These are phyloP conservation scores for Lipomyces starkeyi DNA, from an alignment of 805 yeast species.

Conservation along the genomic window DNA sequence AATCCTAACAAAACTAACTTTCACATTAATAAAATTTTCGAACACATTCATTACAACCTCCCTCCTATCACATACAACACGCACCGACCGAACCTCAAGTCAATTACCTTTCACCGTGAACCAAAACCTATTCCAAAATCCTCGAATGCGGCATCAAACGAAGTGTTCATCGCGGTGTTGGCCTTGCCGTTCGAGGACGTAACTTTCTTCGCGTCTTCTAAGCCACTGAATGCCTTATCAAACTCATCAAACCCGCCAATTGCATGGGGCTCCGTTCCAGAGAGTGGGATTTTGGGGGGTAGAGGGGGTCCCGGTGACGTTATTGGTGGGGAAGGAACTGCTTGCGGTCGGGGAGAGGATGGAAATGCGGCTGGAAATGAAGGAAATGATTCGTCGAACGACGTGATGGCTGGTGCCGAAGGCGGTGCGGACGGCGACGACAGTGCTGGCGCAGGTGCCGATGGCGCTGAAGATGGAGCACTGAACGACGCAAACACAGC, in stretches of 20 bases:
- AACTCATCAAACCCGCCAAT: conserved; percentile 39
- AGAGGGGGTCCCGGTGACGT: conserved; percentile 36
- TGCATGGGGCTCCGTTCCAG: conserved; percentile 8
- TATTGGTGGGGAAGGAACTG: conserved; percentile 15
- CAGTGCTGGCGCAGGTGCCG: conserved; percentile 13
- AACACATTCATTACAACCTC: not conserved
- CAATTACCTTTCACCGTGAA: not conserved
- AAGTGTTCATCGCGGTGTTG: not conserved
- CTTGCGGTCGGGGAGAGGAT: conserved; percentile 13
- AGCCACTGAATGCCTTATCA: conserved; percentile 43
- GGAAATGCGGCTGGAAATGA: conserved; percentile 21
- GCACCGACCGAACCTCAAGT: not conserved
- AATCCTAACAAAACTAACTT: not conserved
- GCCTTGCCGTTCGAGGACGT: conserved; percentile 1
- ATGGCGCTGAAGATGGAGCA: conserved; percentile 12
- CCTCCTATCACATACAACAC: not conserved
- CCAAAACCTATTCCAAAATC: conserved; percentile 24
- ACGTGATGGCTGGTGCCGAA: not conserved
- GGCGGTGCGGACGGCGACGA: not conserved
- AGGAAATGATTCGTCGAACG: conserved; percentile 15
- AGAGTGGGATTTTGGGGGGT: conserved; percentile 30
- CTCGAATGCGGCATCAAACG: conserved; percentile 29
- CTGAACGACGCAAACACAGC: conserved; percentile 52
- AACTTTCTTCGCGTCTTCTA: conserved; percentile 50
- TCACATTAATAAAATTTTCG: not conserved